Percentiles rank a stretch among this genome's conserved stretches.
phyloP scores from a whole-genome alignment of 73 alveolate species.

The Diophrys appendiculata region DNA sequence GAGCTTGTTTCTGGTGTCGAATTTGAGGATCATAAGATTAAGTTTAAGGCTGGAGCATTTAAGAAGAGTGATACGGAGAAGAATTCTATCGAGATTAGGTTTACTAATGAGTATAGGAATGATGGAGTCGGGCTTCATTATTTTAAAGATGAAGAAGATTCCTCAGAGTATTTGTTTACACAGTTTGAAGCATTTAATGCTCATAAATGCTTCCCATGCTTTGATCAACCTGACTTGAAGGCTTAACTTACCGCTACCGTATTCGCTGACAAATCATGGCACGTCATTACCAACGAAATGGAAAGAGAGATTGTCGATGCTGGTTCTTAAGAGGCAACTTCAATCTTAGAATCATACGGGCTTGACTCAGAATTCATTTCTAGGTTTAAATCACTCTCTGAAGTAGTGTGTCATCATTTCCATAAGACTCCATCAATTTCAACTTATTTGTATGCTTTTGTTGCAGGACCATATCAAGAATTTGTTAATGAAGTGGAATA shows the following conservation, averaged over 20 bases:
- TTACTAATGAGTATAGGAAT: constrained; percentile 10
- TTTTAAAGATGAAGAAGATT: constrained; percentile 37
- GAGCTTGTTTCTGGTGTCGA: background rate
- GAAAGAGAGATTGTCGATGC: constrained; percentile 10
- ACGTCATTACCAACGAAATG: constrained; percentile 80
- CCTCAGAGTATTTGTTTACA: constrained; percentile 49
- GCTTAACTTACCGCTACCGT: constrained; percentile 70
- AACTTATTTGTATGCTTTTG: constrained; percentile 94
- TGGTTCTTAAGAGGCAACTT: constrained; percentile 8
- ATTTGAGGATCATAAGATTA: background rate
- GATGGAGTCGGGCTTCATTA: constrained; percentile 45
- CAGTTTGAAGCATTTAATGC: constrained; percentile 62
- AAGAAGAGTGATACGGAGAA: background rate
- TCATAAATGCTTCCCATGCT: constrained; percentile 58
- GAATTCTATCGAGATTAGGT: constrained; percentile 21
- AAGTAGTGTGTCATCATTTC: constrained; percentile 68
- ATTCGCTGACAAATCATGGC: constrained; percentile 90
- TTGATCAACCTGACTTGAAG: constrained; percentile 69
- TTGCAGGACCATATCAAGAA: constrained; percentile 96
- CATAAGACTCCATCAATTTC: constrained; percentile 77
- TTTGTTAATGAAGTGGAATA: constrained; percentile 57
- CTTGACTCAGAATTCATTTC: constrained; percentile 17
- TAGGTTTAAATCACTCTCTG: constrained; percentile 31
- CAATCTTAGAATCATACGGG: background rate
- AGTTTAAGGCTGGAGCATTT: background rate